Conservation (phyloP, 371 early-diverging fungal genomes). For the Funneliformis caledonium region DNA sequence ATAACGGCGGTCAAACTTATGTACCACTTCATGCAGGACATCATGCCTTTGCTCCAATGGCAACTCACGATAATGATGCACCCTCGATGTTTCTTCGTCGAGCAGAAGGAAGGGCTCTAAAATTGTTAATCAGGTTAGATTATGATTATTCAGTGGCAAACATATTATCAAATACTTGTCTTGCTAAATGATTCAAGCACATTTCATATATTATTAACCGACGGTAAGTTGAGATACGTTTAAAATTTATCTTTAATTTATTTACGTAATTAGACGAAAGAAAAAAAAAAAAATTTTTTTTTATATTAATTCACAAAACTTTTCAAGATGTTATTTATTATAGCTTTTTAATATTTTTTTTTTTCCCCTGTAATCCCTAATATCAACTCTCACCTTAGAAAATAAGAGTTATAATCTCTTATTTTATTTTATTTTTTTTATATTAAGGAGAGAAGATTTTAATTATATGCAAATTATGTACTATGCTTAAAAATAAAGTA, state of each 20-base stretch:
- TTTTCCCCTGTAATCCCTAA: background rate
- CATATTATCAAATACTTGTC: conserved; percentile 17
- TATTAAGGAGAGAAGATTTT: background rate
- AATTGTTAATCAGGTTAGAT: background rate
- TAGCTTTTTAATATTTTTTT: too few relatives aligned
- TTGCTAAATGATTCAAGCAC: background rate
- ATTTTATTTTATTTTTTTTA: background rate
- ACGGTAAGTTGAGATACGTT: background rate
- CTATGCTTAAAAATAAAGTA: background rate
- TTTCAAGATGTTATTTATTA: background rate
- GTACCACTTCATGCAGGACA: conserved; percentile 1
- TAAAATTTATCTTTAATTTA: background rate
- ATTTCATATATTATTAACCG: background rate
- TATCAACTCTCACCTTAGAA: background rate
- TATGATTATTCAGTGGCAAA: conserved; percentile 13
- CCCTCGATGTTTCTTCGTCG: background rate
- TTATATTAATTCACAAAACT: background rate
- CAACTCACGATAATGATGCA: background rate
- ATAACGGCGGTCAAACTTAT: background rate
- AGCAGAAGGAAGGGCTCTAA: background rate
- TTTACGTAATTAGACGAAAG: background rate
- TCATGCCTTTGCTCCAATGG: background rate
- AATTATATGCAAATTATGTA: background rate
- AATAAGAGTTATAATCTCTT: background rate
- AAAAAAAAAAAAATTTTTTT: background rate